Evolutionary conservation across 2,329 filamentous ascomycete genomes (phyloP), one percentile per base, ranked within the genome.

Genomic region (Arthrobotrys sphaeroides): DNA sequence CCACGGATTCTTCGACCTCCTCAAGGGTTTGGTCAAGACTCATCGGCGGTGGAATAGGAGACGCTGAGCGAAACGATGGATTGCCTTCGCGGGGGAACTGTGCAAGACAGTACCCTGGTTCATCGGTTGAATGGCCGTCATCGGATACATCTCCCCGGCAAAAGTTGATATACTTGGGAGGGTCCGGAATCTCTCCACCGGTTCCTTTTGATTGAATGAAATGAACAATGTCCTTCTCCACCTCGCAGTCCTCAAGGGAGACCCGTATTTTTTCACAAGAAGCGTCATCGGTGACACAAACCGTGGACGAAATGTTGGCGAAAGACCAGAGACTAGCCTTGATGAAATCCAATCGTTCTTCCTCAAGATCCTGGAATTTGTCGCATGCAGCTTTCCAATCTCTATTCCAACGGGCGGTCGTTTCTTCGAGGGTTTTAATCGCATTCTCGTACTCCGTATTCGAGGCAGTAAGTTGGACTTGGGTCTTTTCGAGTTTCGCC

Each of bases 251-350:
- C 84, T 99, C 96, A 1, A 99, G 86, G 0, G 94, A 94, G 3
- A 98, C 84, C 9, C 96, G 90, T 76, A 99, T 92, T 84, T 97
- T 98, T 83, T 99, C 96, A 82, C 94, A 99, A 1, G 94, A 95
- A 49, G 91, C 89, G 84, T 99, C 95, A 80, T 99, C 95, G 82
- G 94, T 98, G 53, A 99, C 95, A 81, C 95, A 99, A 9, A 98
- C 95, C 0, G 94, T 98, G 0, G 94, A 98, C 0, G 95, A 90
- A 79, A 99, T 93, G 82, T 99, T 99, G 67, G 95, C 94, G 84
- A 98, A 99, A 12, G 90, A 94, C 96, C 95, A 99, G 5, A 99
- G 85, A 81, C 95, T 98, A 84, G 92, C 96, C 86, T 98, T 99
- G 78, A 93, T 94, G 81, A 97, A 99, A 83, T 99, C 95, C 40